Conservation (phyloP, 257 asterid genomes). For the Nicotiana tabacum region DNA sequence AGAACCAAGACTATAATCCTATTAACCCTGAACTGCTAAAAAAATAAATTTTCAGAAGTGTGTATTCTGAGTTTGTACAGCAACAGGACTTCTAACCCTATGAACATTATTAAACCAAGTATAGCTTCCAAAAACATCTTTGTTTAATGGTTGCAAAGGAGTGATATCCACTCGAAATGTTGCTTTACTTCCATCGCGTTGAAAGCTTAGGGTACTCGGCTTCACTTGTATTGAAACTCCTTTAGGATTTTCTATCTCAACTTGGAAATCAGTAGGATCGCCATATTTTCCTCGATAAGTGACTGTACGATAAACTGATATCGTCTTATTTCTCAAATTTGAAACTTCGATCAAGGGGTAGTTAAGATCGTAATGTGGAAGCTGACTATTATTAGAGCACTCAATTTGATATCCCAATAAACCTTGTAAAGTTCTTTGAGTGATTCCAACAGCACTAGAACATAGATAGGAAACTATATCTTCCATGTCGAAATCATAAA, state of each 20-base stretch:
- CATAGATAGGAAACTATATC: neutral
- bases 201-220: neutral
- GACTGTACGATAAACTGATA: neutral
- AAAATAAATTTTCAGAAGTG: no score
- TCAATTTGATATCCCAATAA: neutral
- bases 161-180: neutral
- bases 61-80: neutral
- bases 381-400: neutral
- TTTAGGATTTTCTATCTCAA: conserved; percentile 2
- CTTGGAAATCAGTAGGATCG: neutral
- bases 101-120: conserved; percentile 13
- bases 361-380: conserved; percentile 1
- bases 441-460: neutral
- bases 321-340: neutral
- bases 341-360: conserved; percentile 12
- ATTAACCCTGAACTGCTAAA: no score
- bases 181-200: neutral
- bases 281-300: neutral
- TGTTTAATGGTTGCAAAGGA: neutral
- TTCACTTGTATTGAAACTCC: no score
- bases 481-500: conserved; percentile 8
- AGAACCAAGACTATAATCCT: no score
- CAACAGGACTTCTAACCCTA: conserved; percentile 10
- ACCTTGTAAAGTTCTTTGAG: neutral
- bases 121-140: conserved; percentile 10